phyloP scores from a whole-genome alignment of 169 alveolate genomes.

The Plasmodium gallinaceum region DNA sequence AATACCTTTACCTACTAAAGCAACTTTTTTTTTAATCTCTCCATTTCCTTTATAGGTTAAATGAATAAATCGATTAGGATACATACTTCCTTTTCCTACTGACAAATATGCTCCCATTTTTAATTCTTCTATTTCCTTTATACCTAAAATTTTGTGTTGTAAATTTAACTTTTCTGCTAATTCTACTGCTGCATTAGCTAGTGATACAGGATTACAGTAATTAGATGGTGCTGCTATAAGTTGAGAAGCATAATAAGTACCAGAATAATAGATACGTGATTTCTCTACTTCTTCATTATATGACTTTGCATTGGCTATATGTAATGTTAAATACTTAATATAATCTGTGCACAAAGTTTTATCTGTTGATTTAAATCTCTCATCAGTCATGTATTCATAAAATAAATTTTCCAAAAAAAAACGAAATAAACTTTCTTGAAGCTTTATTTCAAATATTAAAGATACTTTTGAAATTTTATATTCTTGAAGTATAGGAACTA shows the following conservation, averaged over 20 bases:
- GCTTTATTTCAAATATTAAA: conserved; percentile 43
- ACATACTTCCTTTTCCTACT: conserved; percentile 92
- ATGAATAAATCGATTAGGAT: conserved; percentile 91
- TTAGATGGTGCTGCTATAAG: conserved; percentile 89
- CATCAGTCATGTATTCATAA: conserved; percentile 68
- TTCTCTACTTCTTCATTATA: conserved; percentile 28
- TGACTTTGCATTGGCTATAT: conserved; percentile 30
- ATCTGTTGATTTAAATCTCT: conserved; percentile 54
- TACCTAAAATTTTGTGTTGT: conserved; percentile 82
- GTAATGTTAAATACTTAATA: conserved; percentile 17
- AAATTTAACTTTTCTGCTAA: conserved; percentile 85
- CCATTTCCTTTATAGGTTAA: conserved; percentile 84
- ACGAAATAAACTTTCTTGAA: conserved; percentile 34
- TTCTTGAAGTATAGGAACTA: conserved; percentile 36
- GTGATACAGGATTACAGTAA: conserved; percentile 87
- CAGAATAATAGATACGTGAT: conserved; percentile 39
- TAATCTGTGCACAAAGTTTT: conserved; percentile 1
- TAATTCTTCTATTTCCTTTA: conserved; percentile 87
- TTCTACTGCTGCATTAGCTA: conserved; percentile 82
- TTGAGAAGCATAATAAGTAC: conserved; percentile 80
- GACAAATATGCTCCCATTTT: conserved; percentile 92
- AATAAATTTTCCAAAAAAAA: conserved; percentile 49
- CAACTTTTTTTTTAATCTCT: conserved; percentile 81
- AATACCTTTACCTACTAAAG: conserved; percentile 96
- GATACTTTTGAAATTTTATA: conserved; percentile 26